A percentile compares a stretch with the other conserved stretches of the same genome.
phyloP scores from a whole-genome alignment of 768 basidiomycete genomes.

The Lepiota brunneoincarnata region DNA sequence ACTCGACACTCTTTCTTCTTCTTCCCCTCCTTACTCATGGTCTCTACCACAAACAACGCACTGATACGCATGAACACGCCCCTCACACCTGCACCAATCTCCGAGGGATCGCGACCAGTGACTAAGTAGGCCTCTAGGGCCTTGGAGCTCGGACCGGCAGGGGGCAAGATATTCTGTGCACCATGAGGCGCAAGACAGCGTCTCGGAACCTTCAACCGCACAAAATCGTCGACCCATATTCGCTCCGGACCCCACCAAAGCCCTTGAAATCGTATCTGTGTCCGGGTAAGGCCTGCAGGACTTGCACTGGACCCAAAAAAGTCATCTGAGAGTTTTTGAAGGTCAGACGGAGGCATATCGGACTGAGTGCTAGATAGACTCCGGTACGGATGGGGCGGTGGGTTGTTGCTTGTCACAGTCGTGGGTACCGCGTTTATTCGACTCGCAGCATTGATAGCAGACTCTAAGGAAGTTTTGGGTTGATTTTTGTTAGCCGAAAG shows the following conservation, averaged over 20 bases:
- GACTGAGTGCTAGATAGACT: slow-evolving; percentile 4
- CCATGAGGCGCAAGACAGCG: slow-evolving; percentile 67
- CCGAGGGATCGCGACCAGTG: slow-evolving; percentile 22
- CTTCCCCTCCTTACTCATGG: slow-evolving; percentile 36
- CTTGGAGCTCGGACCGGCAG: slow-evolving; percentile 55
- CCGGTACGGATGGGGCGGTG: slow-evolving; percentile 10
- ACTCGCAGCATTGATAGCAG: slow-evolving; percentile 45
- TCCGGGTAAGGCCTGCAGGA: slow-evolving; percentile 16
- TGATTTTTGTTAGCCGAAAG: slow-evolving; percentile 17
- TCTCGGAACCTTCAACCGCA: slow-evolving; percentile 72
- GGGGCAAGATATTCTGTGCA: slow-evolving; percentile 52
- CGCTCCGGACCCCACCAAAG: slow-evolving; percentile 90
- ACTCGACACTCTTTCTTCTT: slow-evolving; percentile 59
- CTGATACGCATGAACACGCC: slow-evolving; percentile 74
- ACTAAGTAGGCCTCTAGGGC: slow-evolving; percentile 23
- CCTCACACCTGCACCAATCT: slow-evolving; percentile 53
- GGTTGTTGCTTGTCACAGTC: background rate
- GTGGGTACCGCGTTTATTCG: slow-evolving; percentile 34
- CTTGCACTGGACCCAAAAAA: slow-evolving; percentile 7
- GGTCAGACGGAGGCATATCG: background rate
- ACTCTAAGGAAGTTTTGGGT: slow-evolving; percentile 32
- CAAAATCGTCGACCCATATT: slow-evolving; percentile 84
- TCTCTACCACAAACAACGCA: slow-evolving; percentile 62
- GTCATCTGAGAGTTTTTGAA: background rate
- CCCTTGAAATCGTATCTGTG: slow-evolving; percentile 68